A percentile compares a stretch with the other conserved stretches of the same genome.
These are phyloP conservation scores for Sarcocystis neurona DNA, from an alignment of 169 alveolate species.

Conservation along the genomic window DNA sequence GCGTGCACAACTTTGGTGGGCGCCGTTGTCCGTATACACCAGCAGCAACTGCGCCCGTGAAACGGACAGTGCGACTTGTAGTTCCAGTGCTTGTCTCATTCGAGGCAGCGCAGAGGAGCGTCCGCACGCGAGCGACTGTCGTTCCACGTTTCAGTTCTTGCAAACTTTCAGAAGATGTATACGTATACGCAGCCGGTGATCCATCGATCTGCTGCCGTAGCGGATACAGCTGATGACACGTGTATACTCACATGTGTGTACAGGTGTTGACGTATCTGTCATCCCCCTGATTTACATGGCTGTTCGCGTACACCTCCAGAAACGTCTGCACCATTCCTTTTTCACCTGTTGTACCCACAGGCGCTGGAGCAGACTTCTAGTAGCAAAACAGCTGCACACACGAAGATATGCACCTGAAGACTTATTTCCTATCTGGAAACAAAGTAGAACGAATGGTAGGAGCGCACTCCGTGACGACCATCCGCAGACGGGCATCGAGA, in stretches of 20 bases:
- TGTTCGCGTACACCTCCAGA: background rate
- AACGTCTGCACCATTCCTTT: background rate
- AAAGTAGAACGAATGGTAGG: slow-evolving; percentile 61
- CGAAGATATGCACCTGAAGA: background rate
- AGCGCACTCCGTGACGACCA: slow-evolving; percentile 63
- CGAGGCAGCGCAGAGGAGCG: too few species aligned
- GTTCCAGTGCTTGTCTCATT: too few species aligned
- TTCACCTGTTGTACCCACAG: background rate
- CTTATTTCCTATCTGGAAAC: slow-evolving; percentile 24
- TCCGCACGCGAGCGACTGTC: too few species aligned
- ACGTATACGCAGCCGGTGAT: too few species aligned
- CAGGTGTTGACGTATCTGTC: background rate
- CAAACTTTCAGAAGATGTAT: too few species aligned
- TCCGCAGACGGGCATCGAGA: slow-evolving; percentile 58
- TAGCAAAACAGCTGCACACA: background rate
- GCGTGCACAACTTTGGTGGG: too few species aligned
- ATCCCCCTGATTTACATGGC: background rate
- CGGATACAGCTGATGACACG: too few species aligned
- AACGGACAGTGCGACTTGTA: too few species aligned
- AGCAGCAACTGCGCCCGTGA: too few species aligned
- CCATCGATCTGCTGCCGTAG: too few species aligned
- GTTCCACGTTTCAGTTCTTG: too few species aligned
- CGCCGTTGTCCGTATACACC: too few species aligned
- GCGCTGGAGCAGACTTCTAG: background rate
- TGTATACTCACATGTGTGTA: background rate